These are phyloP conservation scores for Talaromyces amestolkiae DNA, from an alignment of 2,329 filamentous ascomycete genomes.

Conservation along the genomic window DNA sequence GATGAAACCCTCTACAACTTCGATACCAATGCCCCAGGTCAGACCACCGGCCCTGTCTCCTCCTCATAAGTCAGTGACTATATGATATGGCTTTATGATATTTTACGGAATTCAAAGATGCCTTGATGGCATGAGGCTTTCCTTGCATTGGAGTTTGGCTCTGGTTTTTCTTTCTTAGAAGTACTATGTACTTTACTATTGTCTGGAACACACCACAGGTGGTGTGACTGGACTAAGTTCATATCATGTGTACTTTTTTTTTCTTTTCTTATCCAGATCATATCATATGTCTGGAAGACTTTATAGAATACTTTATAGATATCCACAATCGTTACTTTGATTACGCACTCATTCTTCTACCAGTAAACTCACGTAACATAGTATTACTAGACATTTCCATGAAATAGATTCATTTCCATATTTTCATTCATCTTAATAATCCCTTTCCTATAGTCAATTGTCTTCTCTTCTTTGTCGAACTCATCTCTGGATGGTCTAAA, in stretches of 20 bases:
- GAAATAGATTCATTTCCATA: no score
- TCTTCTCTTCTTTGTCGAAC: not conserved
- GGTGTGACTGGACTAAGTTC: not conserved
- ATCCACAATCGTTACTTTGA: not conserved
- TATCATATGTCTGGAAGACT: not conserved
- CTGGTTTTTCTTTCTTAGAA: not conserved
- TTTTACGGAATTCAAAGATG: not conserved
- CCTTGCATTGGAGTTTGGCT: not conserved
- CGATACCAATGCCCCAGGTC: conserved; percentile 14
- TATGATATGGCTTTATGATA: not conserved
- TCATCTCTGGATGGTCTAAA: not conserved
- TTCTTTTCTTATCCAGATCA: not conserved
- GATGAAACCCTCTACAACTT: conserved; percentile 22
- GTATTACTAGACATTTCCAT: no score
- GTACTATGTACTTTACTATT: no score
- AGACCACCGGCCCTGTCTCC: conserved; percentile 8
- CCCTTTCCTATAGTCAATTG: not conserved
- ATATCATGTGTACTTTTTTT: not conserved
- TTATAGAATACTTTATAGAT: conserved; percentile 1
- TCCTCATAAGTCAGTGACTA: conserved; percentile 5
- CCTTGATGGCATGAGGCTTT: not conserved
- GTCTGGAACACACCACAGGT: not conserved
- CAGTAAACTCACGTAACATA: no score
- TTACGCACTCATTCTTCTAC: not conserved
- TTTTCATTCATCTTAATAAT: no score